These are phyloP conservation scores for Cucumis hystrix DNA, from an alignment of 306 rosid genomes.

Conservation along the genomic window DNA sequence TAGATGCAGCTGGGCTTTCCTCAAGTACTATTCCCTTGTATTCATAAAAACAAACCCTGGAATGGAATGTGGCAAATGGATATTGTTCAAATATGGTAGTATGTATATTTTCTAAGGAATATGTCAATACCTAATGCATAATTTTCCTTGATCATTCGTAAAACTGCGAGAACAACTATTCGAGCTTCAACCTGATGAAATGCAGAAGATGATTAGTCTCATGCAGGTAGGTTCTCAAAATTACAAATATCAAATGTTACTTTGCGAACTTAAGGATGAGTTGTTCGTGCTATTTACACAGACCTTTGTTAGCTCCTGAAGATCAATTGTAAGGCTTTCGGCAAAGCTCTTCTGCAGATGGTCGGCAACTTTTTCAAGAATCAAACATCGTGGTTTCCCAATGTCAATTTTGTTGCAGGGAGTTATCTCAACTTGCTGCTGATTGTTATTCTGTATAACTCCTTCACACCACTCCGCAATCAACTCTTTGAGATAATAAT, in stretches of 20 bases:
- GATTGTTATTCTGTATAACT: conserved; percentile 48
- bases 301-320: conserved; percentile 81
- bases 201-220: conserved; percentile 4
- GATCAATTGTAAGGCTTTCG: conserved; percentile 64
- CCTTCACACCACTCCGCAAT: conserved; percentile 98
- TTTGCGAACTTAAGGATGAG: not conserved
- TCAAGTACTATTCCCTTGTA: not conserved
- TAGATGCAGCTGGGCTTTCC: not conserved
- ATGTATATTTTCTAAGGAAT: not conserved
- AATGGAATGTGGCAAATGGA: not conserved
- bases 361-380: conserved; percentile 79
- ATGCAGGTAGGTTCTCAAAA: not conserved
- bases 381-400: conserved; percentile 49
- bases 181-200: conserved; percentile 88
- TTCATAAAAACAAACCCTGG: not conserved
- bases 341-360: conserved; percentile 57
- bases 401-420: conserved; percentile 25
- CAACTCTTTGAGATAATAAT: conserved; percentile 60
- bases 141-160: conserved; percentile 88
- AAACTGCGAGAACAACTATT: conserved; percentile 77
- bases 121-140: conserved; percentile 41
- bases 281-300: not conserved
- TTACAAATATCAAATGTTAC: not conserved
- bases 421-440: conserved; percentile 31
- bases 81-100: not conserved